Evolutionary conservation across 306 rosid genomes (phyloP).

Genomic region (Albizia julibrissin): DNA sequence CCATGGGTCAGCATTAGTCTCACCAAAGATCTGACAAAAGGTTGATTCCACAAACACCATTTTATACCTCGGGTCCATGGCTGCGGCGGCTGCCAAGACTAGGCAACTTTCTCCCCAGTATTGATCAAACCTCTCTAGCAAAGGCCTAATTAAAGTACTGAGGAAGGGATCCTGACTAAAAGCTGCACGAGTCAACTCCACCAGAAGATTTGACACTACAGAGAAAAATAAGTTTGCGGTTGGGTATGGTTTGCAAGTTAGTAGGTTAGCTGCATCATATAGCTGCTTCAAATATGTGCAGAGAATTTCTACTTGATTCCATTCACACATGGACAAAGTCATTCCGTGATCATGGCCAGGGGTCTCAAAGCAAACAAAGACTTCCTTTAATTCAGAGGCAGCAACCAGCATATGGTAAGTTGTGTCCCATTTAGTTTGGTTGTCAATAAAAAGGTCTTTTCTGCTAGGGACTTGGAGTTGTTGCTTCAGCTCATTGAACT

Average conservation of each 20-base stretch:
- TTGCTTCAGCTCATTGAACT: constrained; percentile 60
- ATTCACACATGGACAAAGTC: constrained; percentile 57
- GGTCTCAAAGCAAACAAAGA: constrained; percentile 68
- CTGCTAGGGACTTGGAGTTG: constrained; percentile 75
- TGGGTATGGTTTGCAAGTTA: constrained; percentile 68
- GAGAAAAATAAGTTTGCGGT: constrained; percentile 74
- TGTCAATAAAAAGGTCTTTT: constrained; percentile 60
- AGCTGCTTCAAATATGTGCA: constrained; percentile 70
- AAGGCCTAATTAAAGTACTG: constrained; percentile 58
- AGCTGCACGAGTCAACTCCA: constrained; percentile 62
- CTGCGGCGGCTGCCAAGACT: constrained; percentile 72
- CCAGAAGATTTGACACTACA: constrained; percentile 61
- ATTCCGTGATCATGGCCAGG: constrained; percentile 58
- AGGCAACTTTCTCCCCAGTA: constrained; percentile 83
- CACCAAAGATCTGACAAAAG: constrained; percentile 65
- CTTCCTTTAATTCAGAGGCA: constrained; percentile 78
- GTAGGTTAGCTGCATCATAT: constrained; percentile 67
- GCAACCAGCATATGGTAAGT: constrained; percentile 77
- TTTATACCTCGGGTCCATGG: constrained; percentile 90
- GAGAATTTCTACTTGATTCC: constrained; percentile 73
- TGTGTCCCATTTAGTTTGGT: constrained; percentile 83
- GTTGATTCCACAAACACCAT: constrained; percentile 75
- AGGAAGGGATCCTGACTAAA: constrained; percentile 65
- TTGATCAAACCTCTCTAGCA: constrained; percentile 67
- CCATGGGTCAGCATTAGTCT: constrained; percentile 67